phyloP scores from a whole-genome alignment of 192 early-diverging fungal genomes.

The Rhizophagus prolifer region DNA sequence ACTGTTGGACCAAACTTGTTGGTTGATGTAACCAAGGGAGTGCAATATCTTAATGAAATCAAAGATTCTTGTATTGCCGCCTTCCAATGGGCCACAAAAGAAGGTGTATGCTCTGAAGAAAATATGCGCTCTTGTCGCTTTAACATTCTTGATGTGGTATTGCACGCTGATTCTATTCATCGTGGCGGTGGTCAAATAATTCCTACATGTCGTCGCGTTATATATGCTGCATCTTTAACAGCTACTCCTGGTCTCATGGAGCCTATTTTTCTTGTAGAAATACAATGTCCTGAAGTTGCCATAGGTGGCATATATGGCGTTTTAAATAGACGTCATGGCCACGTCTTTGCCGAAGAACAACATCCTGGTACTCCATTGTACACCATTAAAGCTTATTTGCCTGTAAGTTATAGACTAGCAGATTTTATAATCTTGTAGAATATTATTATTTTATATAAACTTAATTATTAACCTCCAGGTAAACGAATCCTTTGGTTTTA shows the following conservation, averaged over 20 bases:
- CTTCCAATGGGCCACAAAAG: conserved; percentile 89
- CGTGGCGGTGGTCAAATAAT: conserved; percentile 98
- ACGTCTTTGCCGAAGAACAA: conserved; percentile 88
- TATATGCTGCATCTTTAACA: conserved; percentile 83
- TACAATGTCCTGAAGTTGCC: conserved; percentile 89
- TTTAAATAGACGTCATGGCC: conserved; percentile 92
- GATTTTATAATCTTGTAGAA: neutral
- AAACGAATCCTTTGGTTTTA: conserved; percentile 98
- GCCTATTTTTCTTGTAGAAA: conserved; percentile 95
- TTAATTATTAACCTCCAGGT: neutral
- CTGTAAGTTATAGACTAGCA: conserved; percentile 46
- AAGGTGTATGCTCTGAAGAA: conserved; percentile 89
- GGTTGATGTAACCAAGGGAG: conserved; percentile 93
- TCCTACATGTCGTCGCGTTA: conserved; percentile 89
- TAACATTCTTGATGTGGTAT: conserved; percentile 93
- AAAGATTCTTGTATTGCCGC: conserved; percentile 96
- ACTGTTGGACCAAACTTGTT: conserved; percentile 83
- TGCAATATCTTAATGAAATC: conserved; percentile 98
- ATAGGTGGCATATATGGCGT: conserved; percentile 97
- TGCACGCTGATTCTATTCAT: conserved; percentile 98
- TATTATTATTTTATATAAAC: neutral
- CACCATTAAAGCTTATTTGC: conserved; percentile 93
- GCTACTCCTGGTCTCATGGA: conserved; percentile 89
- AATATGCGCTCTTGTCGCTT: conserved; percentile 94
- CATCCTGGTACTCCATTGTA: conserved; percentile 87